Conservation (phyloP, 2,329 filamentous ascomycete genomes). For the Trichoderma koningii region DNA sequence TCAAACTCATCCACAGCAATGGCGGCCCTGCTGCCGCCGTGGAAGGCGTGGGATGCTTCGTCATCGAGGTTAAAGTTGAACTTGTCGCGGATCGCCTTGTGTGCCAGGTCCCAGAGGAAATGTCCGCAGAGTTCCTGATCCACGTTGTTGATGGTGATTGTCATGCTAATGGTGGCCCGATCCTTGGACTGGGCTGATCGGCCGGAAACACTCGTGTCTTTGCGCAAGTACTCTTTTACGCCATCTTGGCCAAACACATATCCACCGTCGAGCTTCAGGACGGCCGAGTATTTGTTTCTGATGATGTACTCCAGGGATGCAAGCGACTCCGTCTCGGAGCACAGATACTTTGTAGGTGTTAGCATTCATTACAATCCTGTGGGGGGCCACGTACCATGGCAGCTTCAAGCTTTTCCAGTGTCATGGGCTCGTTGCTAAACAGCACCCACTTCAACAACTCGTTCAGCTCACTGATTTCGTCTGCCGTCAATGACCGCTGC, state of each 20-base stretch:
- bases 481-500: constrained; percentile 1
- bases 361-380: not conserved
- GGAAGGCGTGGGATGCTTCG: not conserved
- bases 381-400: not conserved
- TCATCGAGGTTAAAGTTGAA: constrained; percentile 11
- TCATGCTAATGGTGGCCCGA: constrained; percentile 7
- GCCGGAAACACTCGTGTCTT: not conserved
- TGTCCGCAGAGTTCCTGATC: constrained; percentile 6
- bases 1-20: not conserved
- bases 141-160: constrained; percentile 9
- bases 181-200: not conserved
- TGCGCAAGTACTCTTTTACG: constrained; percentile 3
- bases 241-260: constrained; percentile 2
- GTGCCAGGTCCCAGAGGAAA: constrained; percentile 4
- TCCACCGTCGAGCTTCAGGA: not conserved
- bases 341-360: not conserved
- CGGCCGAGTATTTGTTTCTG: constrained; percentile 7
- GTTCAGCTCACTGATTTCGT: constrained; percentile 5
- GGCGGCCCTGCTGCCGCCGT: not conserved
- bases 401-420: constrained; percentile 1
- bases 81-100: constrained; percentile 8
- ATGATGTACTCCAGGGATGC: not conserved
- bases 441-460: constrained; percentile 8
- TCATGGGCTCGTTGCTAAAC: not conserved
- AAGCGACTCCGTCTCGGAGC: not conserved